These are phyloP conservation scores for Psilocybe mexicana DNA, from an alignment of 1,284 basidiomycete species.

Conservation along the genomic window DNA sequence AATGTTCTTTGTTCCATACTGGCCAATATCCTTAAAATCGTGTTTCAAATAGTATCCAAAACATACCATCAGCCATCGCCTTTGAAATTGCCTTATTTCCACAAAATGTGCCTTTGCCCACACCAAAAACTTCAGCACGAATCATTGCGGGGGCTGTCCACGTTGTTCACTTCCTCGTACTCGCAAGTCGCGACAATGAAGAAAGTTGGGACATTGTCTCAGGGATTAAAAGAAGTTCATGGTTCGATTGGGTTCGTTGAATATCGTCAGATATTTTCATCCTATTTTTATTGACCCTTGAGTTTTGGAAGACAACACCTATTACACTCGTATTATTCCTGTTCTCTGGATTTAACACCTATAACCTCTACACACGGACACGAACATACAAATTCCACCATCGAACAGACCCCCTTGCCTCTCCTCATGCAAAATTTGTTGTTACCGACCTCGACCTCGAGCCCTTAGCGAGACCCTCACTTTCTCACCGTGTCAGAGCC, in stretches of 20 bases:
- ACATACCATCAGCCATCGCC: constrained; percentile 67
- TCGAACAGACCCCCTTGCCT: constrained; percentile 62
- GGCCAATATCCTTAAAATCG: not conserved
- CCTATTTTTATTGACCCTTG: constrained; percentile 3
- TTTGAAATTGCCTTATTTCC: constrained; percentile 77
- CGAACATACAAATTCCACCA: constrained; percentile 66
- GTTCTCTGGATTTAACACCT: constrained; percentile 53
- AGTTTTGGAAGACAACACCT: constrained; percentile 54
- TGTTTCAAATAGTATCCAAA: constrained; percentile 43
- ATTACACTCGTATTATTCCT: constrained; percentile 53
- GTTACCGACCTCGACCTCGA: constrained; percentile 47
- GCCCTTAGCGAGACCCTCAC: constrained; percentile 40
- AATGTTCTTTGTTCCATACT: not conserved
- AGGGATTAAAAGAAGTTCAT: constrained; percentile 61
- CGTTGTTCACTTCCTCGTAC: constrained; percentile 63
- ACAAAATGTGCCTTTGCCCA: constrained; percentile 70
- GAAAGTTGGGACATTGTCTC: constrained; percentile 78
- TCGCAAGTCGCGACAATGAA: constrained; percentile 64
- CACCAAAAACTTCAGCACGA: constrained; percentile 61
- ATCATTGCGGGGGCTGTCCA: constrained; percentile 68
- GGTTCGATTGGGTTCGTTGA: constrained; percentile 78
- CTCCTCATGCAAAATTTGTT: constrained; percentile 69
- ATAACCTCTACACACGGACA: constrained; percentile 68
- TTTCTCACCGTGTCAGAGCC: constrained; percentile 36
- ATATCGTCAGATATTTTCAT: not conserved